Conservation (phyloP, 768 basidiomycete genomes). For the Psilocybe tampanensis region DNA sequence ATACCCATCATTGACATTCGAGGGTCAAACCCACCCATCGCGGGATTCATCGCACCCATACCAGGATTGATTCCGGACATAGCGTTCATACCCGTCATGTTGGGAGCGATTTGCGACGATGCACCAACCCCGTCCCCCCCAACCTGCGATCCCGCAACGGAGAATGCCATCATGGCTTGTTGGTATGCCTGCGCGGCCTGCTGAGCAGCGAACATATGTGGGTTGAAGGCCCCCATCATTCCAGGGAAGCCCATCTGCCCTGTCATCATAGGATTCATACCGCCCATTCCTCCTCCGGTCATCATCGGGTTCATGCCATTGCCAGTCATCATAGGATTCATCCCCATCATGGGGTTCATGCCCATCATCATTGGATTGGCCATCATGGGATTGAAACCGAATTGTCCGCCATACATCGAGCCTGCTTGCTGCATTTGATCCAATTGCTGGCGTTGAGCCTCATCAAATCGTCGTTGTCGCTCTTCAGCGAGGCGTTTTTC, state of each 20-base stretch:
- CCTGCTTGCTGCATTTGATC: slow-evolving; percentile 88
- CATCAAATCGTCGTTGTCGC: slow-evolving; percentile 90
- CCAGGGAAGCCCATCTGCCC: slow-evolving; percentile 57
- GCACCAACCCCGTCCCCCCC: slow-evolving; percentile 51
- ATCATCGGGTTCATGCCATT: slow-evolving; percentile 48
- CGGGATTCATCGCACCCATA: slow-evolving; percentile 22
- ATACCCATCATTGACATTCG: slow-evolving; percentile 84
- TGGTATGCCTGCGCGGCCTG: slow-evolving; percentile 88
- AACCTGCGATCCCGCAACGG: slow-evolving; percentile 70
- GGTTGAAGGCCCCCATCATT: slow-evolving; percentile 62
- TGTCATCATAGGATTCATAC: slow-evolving; percentile 54
- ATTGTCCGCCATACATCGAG: slow-evolving; percentile 65
- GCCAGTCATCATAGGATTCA: slow-evolving; percentile 51
- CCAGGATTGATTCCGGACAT: slow-evolving; percentile 38
- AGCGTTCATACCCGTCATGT: slow-evolving; percentile 50
- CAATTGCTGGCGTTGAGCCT: slow-evolving; percentile 84
- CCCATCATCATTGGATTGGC: slow-evolving; percentile 68
- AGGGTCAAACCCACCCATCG: slow-evolving; percentile 56
- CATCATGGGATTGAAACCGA: slow-evolving; percentile 73
- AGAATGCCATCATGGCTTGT: slow-evolving; percentile 86
- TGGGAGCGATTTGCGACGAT: slow-evolving; percentile 42
- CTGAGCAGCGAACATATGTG: slow-evolving; percentile 85
- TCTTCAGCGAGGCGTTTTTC: slow-evolving; percentile 93
- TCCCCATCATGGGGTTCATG: slow-evolving; percentile 52
- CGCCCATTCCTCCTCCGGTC: slow-evolving; percentile 38